Conservation (phyloP, 805 yeast species). For the Lipomyces japonicus region DNA sequence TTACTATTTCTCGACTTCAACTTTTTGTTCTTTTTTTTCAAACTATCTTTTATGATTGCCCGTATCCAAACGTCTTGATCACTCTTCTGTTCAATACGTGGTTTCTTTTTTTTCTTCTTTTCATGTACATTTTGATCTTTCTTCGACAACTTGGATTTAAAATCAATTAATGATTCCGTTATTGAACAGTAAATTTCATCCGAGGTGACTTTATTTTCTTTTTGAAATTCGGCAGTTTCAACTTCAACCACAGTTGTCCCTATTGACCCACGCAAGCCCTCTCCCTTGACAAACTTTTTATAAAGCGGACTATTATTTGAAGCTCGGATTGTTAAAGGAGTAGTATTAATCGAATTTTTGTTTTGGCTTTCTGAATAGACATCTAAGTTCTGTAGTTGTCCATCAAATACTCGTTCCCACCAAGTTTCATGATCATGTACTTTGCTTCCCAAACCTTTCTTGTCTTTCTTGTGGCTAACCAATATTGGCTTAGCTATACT, state of each 20-base stretch:
- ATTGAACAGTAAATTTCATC: conserved; percentile 8
- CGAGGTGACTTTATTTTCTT: too few relatives aligned
- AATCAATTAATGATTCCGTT: conserved; percentile 2
- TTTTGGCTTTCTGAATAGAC: conserved; percentile 46
- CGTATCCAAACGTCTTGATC: conserved; percentile 14
- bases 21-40: conserved; percentile 12
- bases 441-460: conserved; percentile 83
- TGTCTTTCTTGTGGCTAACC: conserved; percentile 86
- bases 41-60: conserved; percentile 9
- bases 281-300: conserved; percentile 82
- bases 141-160: conserved; percentile 4
- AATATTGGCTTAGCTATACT: conserved; percentile 80
- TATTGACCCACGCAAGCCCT: conserved; percentile 71
- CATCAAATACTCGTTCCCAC: conserved; percentile 97
- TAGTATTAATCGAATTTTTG: conserved; percentile 36
- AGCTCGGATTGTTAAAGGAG: conserved; percentile 41
- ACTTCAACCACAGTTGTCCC: too few relatives aligned
- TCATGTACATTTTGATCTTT: conserved; percentile 37
- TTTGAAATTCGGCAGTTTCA: too few relatives aligned
- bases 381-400: conserved; percentile 76
- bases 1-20: background rate
- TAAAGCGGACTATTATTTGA: conserved; percentile 69
- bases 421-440: conserved; percentile 77
- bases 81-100: conserved; percentile 8
- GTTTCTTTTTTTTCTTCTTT: conserved; percentile 27